A percentile compares a stretch with the other conserved stretches of the same genome.
These are phyloP conservation scores for Sophora flavescens DNA, from an alignment of 306 rosid species.

Conservation along the genomic window DNA sequence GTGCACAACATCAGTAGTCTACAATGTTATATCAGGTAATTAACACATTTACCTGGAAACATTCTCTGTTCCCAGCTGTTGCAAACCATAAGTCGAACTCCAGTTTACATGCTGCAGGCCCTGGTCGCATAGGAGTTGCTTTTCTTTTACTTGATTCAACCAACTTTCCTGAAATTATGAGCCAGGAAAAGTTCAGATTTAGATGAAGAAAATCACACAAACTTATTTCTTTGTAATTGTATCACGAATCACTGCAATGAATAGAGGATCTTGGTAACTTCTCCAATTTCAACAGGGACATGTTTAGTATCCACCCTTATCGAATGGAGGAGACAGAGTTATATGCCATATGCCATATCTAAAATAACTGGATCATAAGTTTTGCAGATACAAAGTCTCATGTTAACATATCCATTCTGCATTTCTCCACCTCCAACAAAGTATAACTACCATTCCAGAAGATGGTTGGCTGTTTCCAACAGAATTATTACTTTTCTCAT, in stretches of 20 bases:
- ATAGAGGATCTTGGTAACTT: slow-evolving; percentile 14
- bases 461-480: slow-evolving; percentile 8
- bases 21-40: slow-evolving; percentile 20
- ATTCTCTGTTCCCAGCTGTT: slow-evolving; percentile 60
- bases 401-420: slow-evolving; percentile 7
- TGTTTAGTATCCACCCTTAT: slow-evolving; percentile 24
- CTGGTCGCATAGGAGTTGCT: slow-evolving; percentile 80
- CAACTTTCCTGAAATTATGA: slow-evolving; percentile 82
- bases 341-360: background rate
- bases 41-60: slow-evolving; percentile 63
- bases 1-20: slow-evolving; percentile 5
- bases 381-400: background rate
- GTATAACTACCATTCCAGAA: slow-evolving; percentile 5
- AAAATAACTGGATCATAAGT: slow-evolving; percentile 26
- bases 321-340: background rate
- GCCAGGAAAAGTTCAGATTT: slow-evolving; percentile 38
- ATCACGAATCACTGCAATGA: slow-evolving; percentile 17
- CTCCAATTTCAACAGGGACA: slow-evolving; percentile 14
- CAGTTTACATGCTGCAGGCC: slow-evolving; percentile 72
- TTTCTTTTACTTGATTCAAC: slow-evolving; percentile 91
- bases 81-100: slow-evolving; percentile 54
- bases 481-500: slow-evolving; percentile 7
- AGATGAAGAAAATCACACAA: slow-evolving; percentile 29
- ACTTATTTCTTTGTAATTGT: background rate
- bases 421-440: background rate